phyloP scores from a whole-genome alignment of 192 early-diverging fungal species.

The Backusella mclennaniae region DNA sequence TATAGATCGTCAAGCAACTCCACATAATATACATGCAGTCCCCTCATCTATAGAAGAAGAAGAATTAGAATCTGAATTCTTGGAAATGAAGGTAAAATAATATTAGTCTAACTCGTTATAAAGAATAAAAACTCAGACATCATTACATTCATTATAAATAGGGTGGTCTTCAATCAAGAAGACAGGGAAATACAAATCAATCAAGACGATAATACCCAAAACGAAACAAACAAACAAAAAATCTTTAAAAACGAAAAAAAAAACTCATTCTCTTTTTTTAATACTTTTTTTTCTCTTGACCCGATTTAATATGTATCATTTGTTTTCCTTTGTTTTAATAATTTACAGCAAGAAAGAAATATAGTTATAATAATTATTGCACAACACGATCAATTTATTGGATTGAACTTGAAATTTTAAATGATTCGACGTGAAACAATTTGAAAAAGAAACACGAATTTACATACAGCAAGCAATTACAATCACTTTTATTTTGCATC shows the following conservation, averaged over 20 bases:
- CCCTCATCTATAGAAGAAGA: conserved; percentile 28
- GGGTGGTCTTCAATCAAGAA: conserved; percentile 1
- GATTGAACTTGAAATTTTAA: not conserved
- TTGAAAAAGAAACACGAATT: not conserved
- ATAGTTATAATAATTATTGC: not conserved
- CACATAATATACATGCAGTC: conserved; percentile 28
- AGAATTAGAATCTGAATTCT: conserved; percentile 32
- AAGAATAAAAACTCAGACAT: not conserved
- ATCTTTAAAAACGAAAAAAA: not conserved
- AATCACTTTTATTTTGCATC: not conserved
- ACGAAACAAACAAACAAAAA: not conserved
- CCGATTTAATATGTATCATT: not conserved
- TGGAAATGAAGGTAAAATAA: conserved; percentile 31
- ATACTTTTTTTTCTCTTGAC: not conserved
- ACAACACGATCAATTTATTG: not conserved
- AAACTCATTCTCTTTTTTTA: not conserved
- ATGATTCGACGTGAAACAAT: not conserved
- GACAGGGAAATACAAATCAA: conserved; percentile 9
- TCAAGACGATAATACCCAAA: conserved; percentile 10
- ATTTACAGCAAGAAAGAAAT: not conserved
- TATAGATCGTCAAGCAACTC: conserved; percentile 21
- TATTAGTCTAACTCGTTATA: not conserved
- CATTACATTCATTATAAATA: not conserved
- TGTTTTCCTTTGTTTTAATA: not conserved
- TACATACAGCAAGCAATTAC: not conserved